Base-by-base conservation (phyloP, 2,329 filamentous ascomycete genomes). In the Penicillium sp. region DNA sequence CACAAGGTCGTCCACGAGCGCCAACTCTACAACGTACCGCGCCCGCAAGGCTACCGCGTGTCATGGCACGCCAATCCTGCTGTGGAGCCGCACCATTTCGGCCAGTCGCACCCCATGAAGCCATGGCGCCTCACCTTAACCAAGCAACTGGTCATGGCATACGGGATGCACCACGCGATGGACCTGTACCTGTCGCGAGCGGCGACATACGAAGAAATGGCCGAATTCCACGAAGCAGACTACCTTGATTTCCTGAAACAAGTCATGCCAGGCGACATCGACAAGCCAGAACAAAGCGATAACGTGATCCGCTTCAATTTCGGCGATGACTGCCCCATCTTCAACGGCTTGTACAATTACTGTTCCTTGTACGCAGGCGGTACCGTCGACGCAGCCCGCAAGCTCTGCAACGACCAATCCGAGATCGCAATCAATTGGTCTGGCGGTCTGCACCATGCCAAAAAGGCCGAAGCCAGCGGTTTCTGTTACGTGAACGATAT, bases 401-500 rank as follows among this genome's bases (percentile, higher is more conserved):
- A 96, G 72, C 86, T 99, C 37, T 90, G 88, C 71, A 89, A 90
- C 68, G 83, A 87, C 48, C 90, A 96, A 76, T 91, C 92, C 29
- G 91, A 98, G 70, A 97, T 99, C 70, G 95, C 95, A 54, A 92
- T 99, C 70, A 96, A 96, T 68, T 99, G 95, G 95, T 95, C 92
- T 19, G 95, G 95, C 35, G 95, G 95, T 11, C 84, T 99, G 29
- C 95, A 99, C 75, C 95, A 99, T 70, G 95, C 95, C 46, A 97
- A 98, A 76, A 95, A 93, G 72, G 86, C 89, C 52, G 92, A 96
- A 76, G 93, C 95, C 0, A 93, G 90, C 14, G 95, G 95, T 0
- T 99, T 99, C 76, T 99, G 95, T 79, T 99, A 99, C 78, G 92
- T 98, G 78, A 99, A 99, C 75, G 95, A 99, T 75, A 98, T 98